Conservation (phyloP, 176 grass and related monocot genomes). For the Typha latifolia region DNA sequence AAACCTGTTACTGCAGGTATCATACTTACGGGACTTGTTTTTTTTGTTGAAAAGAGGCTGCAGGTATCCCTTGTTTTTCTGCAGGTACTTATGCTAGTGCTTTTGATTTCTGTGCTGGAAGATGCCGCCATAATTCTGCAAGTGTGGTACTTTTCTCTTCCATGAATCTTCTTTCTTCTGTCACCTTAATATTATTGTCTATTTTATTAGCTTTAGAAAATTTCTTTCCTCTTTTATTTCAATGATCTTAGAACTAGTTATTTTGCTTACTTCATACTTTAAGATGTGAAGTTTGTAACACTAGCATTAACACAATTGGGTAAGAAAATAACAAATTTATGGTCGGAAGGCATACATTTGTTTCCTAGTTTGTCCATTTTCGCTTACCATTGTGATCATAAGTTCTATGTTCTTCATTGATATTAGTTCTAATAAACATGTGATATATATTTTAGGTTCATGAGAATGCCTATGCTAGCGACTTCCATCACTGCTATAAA, state of each 20-base stretch:
- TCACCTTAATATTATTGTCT: background rate
- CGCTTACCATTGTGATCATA: no score
- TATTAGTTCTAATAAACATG: constrained; percentile 5
- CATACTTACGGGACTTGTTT: constrained; percentile 9
- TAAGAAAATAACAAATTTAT: no score
- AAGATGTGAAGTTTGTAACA: background rate
- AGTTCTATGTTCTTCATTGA: background rate
- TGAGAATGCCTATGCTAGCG: constrained; percentile 86
- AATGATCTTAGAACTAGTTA: background rate
- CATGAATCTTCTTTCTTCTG: background rate
- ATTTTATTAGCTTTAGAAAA: background rate
- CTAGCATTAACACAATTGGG: no score
- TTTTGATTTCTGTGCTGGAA: constrained; percentile 86
- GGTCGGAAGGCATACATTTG: no score
- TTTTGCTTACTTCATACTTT: background rate
- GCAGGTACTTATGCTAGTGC: constrained; percentile 54
- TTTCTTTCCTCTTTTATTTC: background rate
- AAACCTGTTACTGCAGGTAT: constrained; percentile 80
- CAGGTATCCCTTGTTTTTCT: constrained; percentile 15
- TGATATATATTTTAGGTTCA: constrained; percentile 57
- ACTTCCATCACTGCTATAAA: constrained; percentile 90
- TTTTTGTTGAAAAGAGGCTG: constrained; percentile 4
- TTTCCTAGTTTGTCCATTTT: no score
- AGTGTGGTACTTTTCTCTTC: constrained; percentile 52
- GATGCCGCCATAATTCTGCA: constrained; percentile 84